Base-by-base conservation (phyloP, 495 filamentous ascomycete genomes). In the Daldinia caldariorum region DNA sequence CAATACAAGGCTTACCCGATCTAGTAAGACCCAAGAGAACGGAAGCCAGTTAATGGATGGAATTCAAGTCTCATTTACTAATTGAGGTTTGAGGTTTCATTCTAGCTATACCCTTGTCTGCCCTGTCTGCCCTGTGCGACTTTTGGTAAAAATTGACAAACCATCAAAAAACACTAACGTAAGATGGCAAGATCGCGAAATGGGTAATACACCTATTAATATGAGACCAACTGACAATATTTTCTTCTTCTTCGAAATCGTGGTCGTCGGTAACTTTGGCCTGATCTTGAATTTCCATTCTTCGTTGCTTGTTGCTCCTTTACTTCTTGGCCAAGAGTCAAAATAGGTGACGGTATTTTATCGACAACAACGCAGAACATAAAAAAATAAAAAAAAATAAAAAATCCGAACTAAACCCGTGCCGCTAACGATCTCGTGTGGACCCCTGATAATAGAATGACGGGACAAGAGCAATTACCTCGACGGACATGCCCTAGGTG, bases 381-480 rank as follows among this genome's bases (percentile, higher is more conserved):
- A 26, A 26, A 26, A 26, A 26, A 26, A 26, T 1, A 26, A 26
- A 26, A 26, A 26, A 26, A 26, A 26, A 5, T 50, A 22, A 60
- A 59, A 5, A 57, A 22, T 55, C 43, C 58, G 60, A 43, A 45
- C 43, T 69, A 53, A 31, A 63, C 66, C 59, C 45, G 59, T 59
- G 49, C 16, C 38, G 45, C 60, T 29, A 69, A 63, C 34, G 9
- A 26, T 68, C 66, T 63, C 59, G 32, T 63, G 66, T 69, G 66
- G 66, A 45, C 53, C 66, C 32, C 58, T 63, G 66, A 68, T 51
- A 62, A 68, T 62, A 68, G 18, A 51, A 62, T 68, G 66, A 68
- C 59, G 53, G 43, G 41, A 32, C 26, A 51, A 16, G 9, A 20
- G 47, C 41, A 20, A 57, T 56, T 58, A 41, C 58, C 18, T 56